A percentile compares a stretch with the other conserved stretches of the same genome.
Conservation (phyloP, 2,329 filamentous ascomycete genomes). For the Fusarium sp. region DNA sequence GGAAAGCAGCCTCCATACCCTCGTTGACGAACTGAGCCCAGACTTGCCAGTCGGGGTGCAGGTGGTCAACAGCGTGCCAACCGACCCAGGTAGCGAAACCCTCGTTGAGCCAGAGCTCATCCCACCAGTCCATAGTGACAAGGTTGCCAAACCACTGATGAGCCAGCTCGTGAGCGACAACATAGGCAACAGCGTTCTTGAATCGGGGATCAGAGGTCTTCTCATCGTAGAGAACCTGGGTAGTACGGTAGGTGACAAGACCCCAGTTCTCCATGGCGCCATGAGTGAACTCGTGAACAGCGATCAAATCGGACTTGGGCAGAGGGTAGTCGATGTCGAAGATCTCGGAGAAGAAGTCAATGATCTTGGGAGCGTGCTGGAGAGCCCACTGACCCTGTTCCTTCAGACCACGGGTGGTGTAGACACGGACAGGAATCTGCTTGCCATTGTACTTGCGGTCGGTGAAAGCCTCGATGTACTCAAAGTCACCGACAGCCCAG, state of each 20-base stretch:
- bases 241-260: constrained; percentile 94
- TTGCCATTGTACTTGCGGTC: constrained; percentile 92
- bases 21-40: constrained; percentile 99
- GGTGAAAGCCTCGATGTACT: constrained; percentile 94
- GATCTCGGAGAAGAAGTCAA: constrained; percentile 96
- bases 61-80: constrained; percentile 90
- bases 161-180: constrained; percentile 97
- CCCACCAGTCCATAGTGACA: constrained; percentile 98
- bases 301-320: constrained; percentile 90
- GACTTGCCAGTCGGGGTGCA: constrained; percentile 97
- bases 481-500: constrained; percentile 97
- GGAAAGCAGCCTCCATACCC: constrained; percentile 91
- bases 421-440: constrained; percentile 91
- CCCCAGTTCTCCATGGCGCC: constrained; percentile 98
- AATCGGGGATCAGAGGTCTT: constrained; percentile 90
- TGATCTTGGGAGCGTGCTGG: constrained; percentile 90
- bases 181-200: constrained; percentile 94
- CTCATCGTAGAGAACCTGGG: constrained; percentile 95
- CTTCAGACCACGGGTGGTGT: constrained; percentile 94
- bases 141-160: constrained; percentile 98
- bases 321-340: constrained; percentile 94
- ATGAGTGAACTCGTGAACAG: constrained; percentile 90
- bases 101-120: constrained; percentile 93
- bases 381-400: constrained; percentile 91
- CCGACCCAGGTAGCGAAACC: constrained; percentile 99